Evolutionary conservation across 495 filamentous ascomycete species (phyloP).

Genomic region (Hyaloscypha bicolor): DNA sequence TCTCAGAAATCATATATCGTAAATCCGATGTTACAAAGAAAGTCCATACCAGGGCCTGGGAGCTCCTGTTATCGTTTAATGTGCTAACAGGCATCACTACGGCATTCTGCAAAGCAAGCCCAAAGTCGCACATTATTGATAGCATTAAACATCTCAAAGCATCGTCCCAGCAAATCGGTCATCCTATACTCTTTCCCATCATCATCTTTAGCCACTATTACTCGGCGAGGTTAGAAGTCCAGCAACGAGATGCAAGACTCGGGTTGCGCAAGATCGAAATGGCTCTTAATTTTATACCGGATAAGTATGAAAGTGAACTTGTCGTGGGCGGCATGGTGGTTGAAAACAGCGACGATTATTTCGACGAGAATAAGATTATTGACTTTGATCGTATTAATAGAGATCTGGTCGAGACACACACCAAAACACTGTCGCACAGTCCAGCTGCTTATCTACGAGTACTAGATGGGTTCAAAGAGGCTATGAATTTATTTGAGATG

Average conservation of each 20-base stretch:
- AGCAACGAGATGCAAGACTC: constrained; percentile 52
- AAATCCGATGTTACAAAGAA: constrained; percentile 57
- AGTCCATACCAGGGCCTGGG: constrained; percentile 54
- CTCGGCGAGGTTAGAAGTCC: constrained; percentile 44
- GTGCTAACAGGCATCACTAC: constrained; percentile 49
- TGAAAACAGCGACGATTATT: no score
- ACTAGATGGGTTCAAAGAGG: constrained; percentile 39
- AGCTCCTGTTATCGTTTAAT: constrained; percentile 53
- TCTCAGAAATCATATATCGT: constrained; percentile 54
- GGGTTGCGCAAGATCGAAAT: constrained; percentile 55
- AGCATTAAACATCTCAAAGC: constrained; percentile 43
- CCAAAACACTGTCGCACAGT: constrained; percentile 54
- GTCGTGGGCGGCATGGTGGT: constrained; percentile 42
- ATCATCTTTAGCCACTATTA: constrained; percentile 51
- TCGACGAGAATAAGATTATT: no score
- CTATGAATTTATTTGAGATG: constrained; percentile 49
- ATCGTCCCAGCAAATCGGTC: constrained; percentile 43
- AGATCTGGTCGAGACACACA: constrained; percentile 55
- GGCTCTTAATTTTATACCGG: constrained; percentile 39
- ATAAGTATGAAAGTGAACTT: constrained; percentile 45
- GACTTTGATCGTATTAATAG: constrained; percentile 53
- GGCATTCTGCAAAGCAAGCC: constrained; percentile 54
- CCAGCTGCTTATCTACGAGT: constrained; percentile 55
- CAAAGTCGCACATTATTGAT: constrained; percentile 43
- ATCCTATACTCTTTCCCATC: constrained; percentile 51